Conservation (phyloP, 345 rosid species). For the Euphorbia tirucalli region DNA sequence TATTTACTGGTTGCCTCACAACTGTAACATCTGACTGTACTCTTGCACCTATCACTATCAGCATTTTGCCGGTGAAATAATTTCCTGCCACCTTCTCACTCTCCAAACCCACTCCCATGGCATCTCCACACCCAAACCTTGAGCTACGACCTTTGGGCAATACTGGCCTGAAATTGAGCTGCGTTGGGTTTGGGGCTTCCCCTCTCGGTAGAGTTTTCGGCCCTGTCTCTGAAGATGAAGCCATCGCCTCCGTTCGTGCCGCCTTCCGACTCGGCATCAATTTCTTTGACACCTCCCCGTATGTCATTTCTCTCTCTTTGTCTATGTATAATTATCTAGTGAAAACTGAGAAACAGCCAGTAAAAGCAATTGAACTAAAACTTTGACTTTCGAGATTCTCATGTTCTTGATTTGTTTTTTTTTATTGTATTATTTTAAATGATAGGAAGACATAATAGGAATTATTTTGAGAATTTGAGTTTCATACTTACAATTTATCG, state of each 20-base stretch:
- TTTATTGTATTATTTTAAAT: not conserved
- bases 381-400: not conserved
- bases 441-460: too few species aligned
- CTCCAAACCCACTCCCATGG: conserved; percentile 4
- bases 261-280: conserved; percentile 87
- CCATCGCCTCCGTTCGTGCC: conserved; percentile 68
- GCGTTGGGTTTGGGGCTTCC: conserved; percentile 88
- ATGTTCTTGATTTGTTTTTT: not conserved
- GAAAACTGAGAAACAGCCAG: too few species aligned
- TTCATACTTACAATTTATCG: not conserved
- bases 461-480: not conserved
- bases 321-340: too few species aligned
- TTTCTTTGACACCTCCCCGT: conserved; percentile 99
- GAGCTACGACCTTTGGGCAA: conserved; percentile 21
- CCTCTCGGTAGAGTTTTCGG: conserved; percentile 87
- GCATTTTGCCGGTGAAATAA: too few species aligned
- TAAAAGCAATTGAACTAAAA: too few species aligned
- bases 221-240: conserved; percentile 74
- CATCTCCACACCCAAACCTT: conserved; percentile 8
- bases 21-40: too few species aligned
- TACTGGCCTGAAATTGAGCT: conserved; percentile 40
- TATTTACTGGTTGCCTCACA: too few species aligned
- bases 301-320: conserved; percentile 1
- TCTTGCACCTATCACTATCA: too few species aligned
- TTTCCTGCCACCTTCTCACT: too few species aligned